A percentile compares a stretch with the other conserved stretches of the same genome.
These are phyloP conservation scores for Postia placenta DNA, from an alignment of 768 basidiomycete genomes.

Conservation along the genomic window DNA sequence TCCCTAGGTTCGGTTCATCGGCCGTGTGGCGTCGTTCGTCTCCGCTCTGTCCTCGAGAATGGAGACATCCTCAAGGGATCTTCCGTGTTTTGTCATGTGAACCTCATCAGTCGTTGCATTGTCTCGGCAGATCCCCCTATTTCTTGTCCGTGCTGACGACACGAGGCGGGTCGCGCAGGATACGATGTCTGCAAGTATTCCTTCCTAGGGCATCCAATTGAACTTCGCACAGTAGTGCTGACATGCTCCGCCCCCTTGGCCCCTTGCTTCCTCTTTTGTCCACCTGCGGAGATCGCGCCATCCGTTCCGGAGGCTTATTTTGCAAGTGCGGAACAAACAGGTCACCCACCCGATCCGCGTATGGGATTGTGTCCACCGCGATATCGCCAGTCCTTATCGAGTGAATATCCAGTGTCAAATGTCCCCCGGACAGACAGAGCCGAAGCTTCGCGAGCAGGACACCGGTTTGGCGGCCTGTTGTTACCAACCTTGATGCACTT, in stretches of 20 bases:
- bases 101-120: background rate
- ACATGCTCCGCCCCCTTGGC: background rate
- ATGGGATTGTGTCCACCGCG: background rate
- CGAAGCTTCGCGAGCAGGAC: background rate
- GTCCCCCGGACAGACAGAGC: background rate
- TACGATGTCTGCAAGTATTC: background rate
- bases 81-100: background rate
- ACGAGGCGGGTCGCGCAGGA: background rate
- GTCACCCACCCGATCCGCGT: background rate
- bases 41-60: too few relatives aligned
- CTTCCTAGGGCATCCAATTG: background rate
- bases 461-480: background rate
- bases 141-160: background rate
- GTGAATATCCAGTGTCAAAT: background rate
- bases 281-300: background rate
- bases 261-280: background rate
- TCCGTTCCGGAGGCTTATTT: background rate
- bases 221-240: too few relatives aligned
- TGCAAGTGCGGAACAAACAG: background rate
- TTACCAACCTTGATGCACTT: background rate
- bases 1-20: too few relatives aligned
- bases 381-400: background rate
- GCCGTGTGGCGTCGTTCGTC: too few relatives aligned
- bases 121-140: background rate
- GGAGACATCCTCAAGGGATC: background rate